Conservation (phyloP, 306 rosid genomes). For the Rosa chinensis region DNA sequence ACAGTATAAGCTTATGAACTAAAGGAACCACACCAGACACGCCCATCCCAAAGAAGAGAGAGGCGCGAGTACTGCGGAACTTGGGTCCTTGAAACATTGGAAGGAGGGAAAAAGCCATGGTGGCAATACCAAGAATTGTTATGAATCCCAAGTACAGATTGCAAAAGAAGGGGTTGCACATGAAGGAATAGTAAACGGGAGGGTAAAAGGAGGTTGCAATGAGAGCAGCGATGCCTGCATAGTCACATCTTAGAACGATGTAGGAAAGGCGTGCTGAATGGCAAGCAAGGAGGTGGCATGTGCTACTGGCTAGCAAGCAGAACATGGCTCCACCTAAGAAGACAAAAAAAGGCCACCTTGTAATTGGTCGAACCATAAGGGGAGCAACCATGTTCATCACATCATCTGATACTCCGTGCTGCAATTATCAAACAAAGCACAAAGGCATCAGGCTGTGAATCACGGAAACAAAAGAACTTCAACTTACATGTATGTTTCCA, state of each 20-base stretch:
- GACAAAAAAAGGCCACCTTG: constrained; percentile 60
- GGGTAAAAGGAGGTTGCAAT: constrained; percentile 65
- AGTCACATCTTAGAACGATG: constrained; percentile 54
- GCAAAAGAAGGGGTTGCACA: constrained; percentile 58
- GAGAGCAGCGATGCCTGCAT: constrained; percentile 58
- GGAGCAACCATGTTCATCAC: constrained; percentile 36
- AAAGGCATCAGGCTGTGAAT: constrained; percentile 5
- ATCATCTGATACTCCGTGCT: constrained; percentile 42
- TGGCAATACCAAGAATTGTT: constrained; percentile 45
- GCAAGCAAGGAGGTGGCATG: constrained; percentile 60
- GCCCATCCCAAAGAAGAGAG: constrained; percentile 59
- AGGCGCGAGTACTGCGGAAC: constrained; percentile 46
- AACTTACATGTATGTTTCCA: background rate
- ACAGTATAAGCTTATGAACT: constrained; percentile 48
- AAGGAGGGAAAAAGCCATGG: constrained; percentile 45
- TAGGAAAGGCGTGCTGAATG: constrained; percentile 58
- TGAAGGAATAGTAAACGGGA: constrained; percentile 61
- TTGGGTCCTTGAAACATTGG: constrained; percentile 44
- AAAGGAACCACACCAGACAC: constrained; percentile 53
- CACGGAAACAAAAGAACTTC: background rate
- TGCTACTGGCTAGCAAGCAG: constrained; percentile 64
- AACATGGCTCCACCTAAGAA: constrained; percentile 68
- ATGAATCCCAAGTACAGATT: constrained; percentile 54
- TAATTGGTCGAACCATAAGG: constrained; percentile 33
- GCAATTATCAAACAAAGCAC: constrained; percentile 15